Conservation (phyloP, 2,329 filamentous ascomycete species). For the Fonsecaea nubica region DNA sequence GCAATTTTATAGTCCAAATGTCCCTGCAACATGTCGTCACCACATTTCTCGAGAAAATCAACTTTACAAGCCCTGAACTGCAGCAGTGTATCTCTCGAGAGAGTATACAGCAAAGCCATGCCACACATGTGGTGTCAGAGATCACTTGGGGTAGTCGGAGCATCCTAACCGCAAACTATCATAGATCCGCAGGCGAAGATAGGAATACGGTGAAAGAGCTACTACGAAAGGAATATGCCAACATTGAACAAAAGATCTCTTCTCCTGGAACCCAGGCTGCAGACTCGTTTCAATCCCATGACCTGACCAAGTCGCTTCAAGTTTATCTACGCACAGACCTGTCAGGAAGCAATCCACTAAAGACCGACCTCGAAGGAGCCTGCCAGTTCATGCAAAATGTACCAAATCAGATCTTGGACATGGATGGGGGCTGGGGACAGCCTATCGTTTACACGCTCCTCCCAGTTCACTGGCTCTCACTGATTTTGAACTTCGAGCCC, state of each 20-base stretch:
- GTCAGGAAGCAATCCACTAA: not conserved
- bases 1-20: conserved; percentile 25
- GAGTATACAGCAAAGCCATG: conserved; percentile 18
- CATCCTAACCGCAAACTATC: conserved; percentile 29
- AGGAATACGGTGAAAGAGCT: not conserved
- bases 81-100: conserved; percentile 11
- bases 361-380: conserved; percentile 8
- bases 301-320: conserved; percentile 1
- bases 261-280: not conserved
- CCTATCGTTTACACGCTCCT: conserved; percentile 41
- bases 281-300: not conserved
- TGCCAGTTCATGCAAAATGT: conserved; percentile 38
- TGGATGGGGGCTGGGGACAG: conserved; percentile 40
- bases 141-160: conserved; percentile 35
- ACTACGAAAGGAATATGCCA: conserved; percentile 1
- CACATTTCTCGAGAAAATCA: conserved; percentile 33
- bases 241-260: not conserved
- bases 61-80: conserved; percentile 21
- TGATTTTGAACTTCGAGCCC: conserved; percentile 28
- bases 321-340: not conserved
- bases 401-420: conserved; percentile 34
- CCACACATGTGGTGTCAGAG: conserved; percentile 36
- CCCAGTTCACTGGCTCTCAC: conserved; percentile 38
- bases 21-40: conserved; percentile 30
- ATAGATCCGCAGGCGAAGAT: conserved; percentile 9